Base-by-base conservation (phyloP, 2,329 filamentous ascomycete genomes). In the Paracoccidioides lutzii region DNA sequence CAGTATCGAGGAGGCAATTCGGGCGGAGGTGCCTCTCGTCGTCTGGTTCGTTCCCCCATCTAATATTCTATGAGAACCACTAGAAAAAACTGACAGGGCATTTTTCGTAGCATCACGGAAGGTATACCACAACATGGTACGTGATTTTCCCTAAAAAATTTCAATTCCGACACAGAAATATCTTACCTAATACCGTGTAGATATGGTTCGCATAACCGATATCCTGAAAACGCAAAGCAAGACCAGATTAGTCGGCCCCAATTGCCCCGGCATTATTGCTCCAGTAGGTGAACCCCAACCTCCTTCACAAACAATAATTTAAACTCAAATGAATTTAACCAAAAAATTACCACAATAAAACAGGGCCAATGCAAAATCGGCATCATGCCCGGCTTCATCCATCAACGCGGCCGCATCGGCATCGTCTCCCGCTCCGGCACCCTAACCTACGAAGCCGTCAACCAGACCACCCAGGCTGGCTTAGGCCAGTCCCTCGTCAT, bases 301-400 rank as follows among this genome's bases (percentile, higher is more conserved):
- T 57, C 52, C 55, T 6, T 44, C 51, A 53, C 22, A n/a, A 22
- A 37, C 6, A 37, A 37, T 37, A 37, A 7, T 6, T 30, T 7
- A 9, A 32, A 30, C n/a, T 2, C 14, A 41, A 45, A 32, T 32
- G 22, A 32, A 32, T 4, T 7, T 7, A 7, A 7, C 15, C 8
- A 12, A 7, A 33, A 1, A 10, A 15, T 33, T 42, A 55, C 43
- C 59, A 50, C 50, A 53, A 49, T 32, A 12, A 37, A 15, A 54
- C 28, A 83, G 76, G 93, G 91, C 67, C 91, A 95, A 83, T 98
- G 93, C 84, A 98, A 98, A 81, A 97, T 98, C 70, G 93, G 93
- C 71, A 98, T 98, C 78, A 97, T 98, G 93, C 89, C 93, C 62
- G 93, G 93, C 68, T 96, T 97, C 81, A 97, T 98, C 78, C 93